Base-by-base conservation (phyloP, 2,329 filamentous ascomycete genomes). In the Aureobasidium subglaciale region DNA sequence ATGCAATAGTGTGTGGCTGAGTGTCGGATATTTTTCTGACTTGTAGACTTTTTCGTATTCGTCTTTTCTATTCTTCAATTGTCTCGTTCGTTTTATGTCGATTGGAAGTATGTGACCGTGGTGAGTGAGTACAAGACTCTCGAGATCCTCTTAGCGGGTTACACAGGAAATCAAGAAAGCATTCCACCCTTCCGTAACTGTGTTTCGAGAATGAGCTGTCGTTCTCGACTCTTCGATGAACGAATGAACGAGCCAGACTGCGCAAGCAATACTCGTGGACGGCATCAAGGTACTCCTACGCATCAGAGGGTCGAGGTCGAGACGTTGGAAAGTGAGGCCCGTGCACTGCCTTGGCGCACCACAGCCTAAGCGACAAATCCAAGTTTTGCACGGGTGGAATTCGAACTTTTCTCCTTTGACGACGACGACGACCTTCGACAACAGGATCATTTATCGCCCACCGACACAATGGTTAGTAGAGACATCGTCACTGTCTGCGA, bases 381-480 rank as follows among this genome's bases (percentile, higher is more conserved):
- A 52, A 52, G 34, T 50, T 52, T 41, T 35, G 35, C 48, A 40
- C 34, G 25, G 41, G 35, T 38, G 4, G 29, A 27, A 25, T 35
- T 41, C n/a, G 25, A 22, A n/a, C 38, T 54, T 54, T 30, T 35
- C 34, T 54, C 29, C 22, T 43, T 54, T 22, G 50, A 54, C 50
- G 50, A 54, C 50, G 50, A 54, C 37, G 29, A 43, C 48, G 46
- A 52, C 48, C 35, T 54, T 43, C 38, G 50, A 54, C 37, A 42
- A 42, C 50, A 40, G 50, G 50, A 54, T 34, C 38, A 54, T 27
- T 35, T 22, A 57, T 53, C 49, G 49, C 49, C 55, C 42, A 56
- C 55, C 55, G 55, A 56, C 55, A 56, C 42, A 56, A 56, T 56
- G 55, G 50, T 54, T 25, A 42, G 50, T 52, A 5, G 35, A 29